Evolutionary conservation across 306 rosid species (phyloP), one percentile per base, ranked within the genome.

Genomic region (Begonia loranthoides): DNA sequence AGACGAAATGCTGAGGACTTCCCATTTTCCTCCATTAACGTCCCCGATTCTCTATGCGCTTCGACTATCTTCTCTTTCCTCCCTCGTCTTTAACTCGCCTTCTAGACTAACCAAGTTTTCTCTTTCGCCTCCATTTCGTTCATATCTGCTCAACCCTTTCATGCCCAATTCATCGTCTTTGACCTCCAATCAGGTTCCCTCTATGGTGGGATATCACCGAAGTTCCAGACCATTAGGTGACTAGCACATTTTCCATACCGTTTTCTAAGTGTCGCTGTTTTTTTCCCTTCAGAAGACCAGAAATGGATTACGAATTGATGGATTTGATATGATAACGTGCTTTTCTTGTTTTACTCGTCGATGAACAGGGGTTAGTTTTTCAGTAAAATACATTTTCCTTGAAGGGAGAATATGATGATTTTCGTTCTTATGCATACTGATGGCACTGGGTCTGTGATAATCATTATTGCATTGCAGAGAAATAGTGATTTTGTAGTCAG

Each of bases 1-100:
- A 45, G 41, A 17, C 49, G 45, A 73, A 59, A 76, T 76, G 79
- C 60, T 62, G n/a, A 74, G 81, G 69, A 67, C 60, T 51, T 65
- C 57, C 56, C 76, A 58, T 59, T 53, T 79, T 9, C 74, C 77
- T 4, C 61, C 72, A 41, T 3, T 57, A 15, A 57, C 72, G 40
- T 55, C 72, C 51, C 64, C 85, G 36, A 71, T 67, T 41, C 54
- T 79, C 22, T 11, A 22, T 54, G 70, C 76, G 15, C 62, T 67
- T 4, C 48, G 70, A 56, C 34, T 33, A 3, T 67, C 72, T 34
- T 45, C 28, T 13, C n/a, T 57, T 17, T 58, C 70, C 53, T 24
- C 39, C 39, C 28, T 55, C 47, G 13, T 15, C 44, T 34, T 64
- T 66, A 33, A 67, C 45, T 46, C 67, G 10, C 22, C 70, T 47